These are phyloP conservation scores for Xylaria sp. DNA, from an alignment of 2,329 filamentous ascomycete genomes.

Conservation along the genomic window DNA sequence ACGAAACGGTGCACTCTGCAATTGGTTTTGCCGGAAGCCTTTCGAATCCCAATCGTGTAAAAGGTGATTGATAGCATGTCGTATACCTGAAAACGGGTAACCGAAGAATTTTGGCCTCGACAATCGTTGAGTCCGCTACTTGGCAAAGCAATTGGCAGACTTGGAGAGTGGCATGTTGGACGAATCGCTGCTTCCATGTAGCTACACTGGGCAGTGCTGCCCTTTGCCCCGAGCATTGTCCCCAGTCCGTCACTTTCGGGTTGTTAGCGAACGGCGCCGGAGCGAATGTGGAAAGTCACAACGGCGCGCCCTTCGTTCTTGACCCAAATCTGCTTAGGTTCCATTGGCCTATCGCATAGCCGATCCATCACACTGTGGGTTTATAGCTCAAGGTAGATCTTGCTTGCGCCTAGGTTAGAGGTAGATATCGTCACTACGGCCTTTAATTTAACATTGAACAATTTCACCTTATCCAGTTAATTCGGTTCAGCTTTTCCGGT, in stretches of 20 bases:
- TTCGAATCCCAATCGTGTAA: not conserved
- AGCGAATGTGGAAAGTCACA: no score
- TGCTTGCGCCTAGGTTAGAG: no score
- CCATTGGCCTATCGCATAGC: no score
- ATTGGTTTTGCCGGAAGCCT: slow-evolving; percentile 8
- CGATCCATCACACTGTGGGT: not conserved
- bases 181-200: not conserved
- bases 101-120: not conserved
- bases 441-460: not conserved
- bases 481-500: slow-evolving; percentile 21
- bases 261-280: not conserved
- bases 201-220: not conserved
- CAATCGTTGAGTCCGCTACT: not conserved
- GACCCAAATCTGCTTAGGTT: no score
- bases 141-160: not conserved
- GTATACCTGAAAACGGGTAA: slow-evolving; percentile 2
- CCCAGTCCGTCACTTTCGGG: no score
- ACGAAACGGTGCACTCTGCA: slow-evolving; percentile 17
- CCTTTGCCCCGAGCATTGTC: not conserved
- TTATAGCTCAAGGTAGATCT: not conserved
- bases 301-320: no score
- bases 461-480: not conserved
- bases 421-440: not conserved
- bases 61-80: slow-evolving; percentile 4
- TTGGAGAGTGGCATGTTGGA: not conserved